These are phyloP conservation scores for Rhodotorula toruloides DNA, from an alignment of 768 basidiomycete genomes.

Conservation along the genomic window DNA sequence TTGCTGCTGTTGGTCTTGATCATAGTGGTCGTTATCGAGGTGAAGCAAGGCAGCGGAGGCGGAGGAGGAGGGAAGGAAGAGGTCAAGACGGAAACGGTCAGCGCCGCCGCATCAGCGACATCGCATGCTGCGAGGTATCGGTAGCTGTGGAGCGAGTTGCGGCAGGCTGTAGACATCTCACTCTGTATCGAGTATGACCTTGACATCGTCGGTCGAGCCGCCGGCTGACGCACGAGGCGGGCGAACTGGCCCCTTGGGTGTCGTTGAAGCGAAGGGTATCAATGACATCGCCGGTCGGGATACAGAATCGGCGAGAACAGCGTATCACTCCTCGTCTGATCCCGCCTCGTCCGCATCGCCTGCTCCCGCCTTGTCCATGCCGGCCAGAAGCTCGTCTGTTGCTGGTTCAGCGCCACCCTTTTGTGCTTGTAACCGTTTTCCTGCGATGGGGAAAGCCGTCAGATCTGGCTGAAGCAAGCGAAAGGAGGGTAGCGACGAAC, in stretches of 20 bases:
- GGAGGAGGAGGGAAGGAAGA: neutral
- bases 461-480: neutral
- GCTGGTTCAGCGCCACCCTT: constrained; percentile 7
- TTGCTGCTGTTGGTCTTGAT: neutral
- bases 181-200: too few relatives aligned
- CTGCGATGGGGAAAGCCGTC: neutral
- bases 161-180: too few relatives aligned
- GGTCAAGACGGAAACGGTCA: constrained; percentile 1
- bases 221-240: too few relatives aligned
- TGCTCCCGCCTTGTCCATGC: constrained; percentile 18
- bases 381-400: constrained; percentile 24
- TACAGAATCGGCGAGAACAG: neutral
- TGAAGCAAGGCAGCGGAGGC: neutral
- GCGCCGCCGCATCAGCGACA: neutral
- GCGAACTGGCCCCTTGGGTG: too few relatives aligned
- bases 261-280: too few relatives aligned
- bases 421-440: constrained; percentile 35
- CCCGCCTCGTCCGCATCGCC: constrained; percentile 2
- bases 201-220: too few relatives aligned
- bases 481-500: constrained; percentile 53
- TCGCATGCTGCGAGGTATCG: too few relatives aligned
- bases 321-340: constrained; percentile 23
- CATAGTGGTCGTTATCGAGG: constrained; percentile 1
- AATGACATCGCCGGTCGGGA: too few relatives aligned
- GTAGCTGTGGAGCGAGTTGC: too few relatives aligned